A percentile compares a stretch with the other conserved stretches of the same genome.
Conservation (phyloP, 208 protist species). For the Trypanosoma platydactyli region DNA sequence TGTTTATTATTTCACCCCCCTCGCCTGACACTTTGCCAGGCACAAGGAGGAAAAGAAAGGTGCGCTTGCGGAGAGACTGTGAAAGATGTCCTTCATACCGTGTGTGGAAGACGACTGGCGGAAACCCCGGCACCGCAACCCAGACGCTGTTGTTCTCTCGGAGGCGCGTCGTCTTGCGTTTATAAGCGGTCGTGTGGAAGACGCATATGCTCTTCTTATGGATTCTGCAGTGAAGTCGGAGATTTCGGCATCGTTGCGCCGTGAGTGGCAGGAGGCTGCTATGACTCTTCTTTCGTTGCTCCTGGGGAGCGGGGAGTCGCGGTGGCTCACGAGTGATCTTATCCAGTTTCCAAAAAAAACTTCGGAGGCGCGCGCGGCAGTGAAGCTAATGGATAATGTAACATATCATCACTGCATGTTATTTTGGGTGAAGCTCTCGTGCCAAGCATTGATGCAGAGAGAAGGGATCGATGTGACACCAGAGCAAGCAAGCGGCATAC, state of each 20-base stretch:
- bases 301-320: not conserved
- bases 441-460: not conserved
- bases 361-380: not conserved
- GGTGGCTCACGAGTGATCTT: conserved; percentile 21
- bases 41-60: not conserved
- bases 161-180: conserved; percentile 21
- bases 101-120: conserved; percentile 53
- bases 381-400: conserved; percentile 8
- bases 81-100: conserved; percentile 44
- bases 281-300: conserved; percentile 26
- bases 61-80: not conserved
- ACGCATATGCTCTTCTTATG: conserved; percentile 9
- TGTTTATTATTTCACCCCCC: not conserved
- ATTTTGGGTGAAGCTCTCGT: conserved; percentile 20
- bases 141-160: conserved; percentile 42
- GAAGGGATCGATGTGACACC: not conserved
- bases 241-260: conserved; percentile 27
- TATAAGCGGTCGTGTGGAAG: conserved; percentile 11
- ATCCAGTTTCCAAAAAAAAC: conserved; percentile 17
- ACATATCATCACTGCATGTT: conserved; percentile 20
- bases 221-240: conserved; percentile 1
- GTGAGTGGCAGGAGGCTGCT: conserved; percentile 65
- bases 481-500: conserved; percentile 30
- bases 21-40: not conserved
- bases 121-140: conserved; percentile 28